phyloP scores from a whole-genome alignment of 2,329 filamentous ascomycete species.

The Bipolaris victoriae region DNA sequence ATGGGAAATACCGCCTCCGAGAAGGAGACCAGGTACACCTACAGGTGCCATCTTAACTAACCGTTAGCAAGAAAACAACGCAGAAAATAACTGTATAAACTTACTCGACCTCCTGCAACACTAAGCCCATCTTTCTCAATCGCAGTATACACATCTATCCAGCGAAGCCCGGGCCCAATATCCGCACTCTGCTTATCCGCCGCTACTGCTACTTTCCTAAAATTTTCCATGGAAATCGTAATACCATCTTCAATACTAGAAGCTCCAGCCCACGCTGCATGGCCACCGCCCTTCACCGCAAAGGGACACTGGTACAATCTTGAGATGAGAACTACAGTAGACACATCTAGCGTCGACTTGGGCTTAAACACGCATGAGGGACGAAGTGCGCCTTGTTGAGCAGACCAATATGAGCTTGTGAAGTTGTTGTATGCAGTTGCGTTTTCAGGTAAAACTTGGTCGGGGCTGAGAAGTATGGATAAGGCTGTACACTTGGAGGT shows the following conservation, averaged over 20 bases:
- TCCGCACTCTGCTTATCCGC: conserved; percentile 29
- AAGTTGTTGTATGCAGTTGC: conserved; percentile 15
- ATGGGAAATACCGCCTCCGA: conserved; percentile 35
- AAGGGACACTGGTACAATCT: conserved; percentile 41
- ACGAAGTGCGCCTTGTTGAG: conserved; percentile 26
- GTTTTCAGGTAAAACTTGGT: conserved; percentile 12
- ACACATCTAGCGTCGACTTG: conserved; percentile 15
- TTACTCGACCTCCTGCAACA: conserved; percentile 33
- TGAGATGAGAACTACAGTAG: conserved; percentile 19
- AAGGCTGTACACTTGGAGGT: conserved; percentile 23
- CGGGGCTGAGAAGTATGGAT: conserved; percentile 19
- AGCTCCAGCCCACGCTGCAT: conserved; percentile 47
- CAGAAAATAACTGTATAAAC: background rate
- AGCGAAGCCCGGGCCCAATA: conserved; percentile 37
- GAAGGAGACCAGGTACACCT: conserved; percentile 37
- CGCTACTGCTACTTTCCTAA: conserved; percentile 36
- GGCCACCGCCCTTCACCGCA: conserved; percentile 54
- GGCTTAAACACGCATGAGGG: conserved; percentile 35
- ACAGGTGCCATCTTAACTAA: conserved; percentile 20
- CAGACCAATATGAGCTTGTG: conserved; percentile 29
- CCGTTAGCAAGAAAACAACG: background rate
- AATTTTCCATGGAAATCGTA: conserved; percentile 48
- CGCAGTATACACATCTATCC: conserved; percentile 36
- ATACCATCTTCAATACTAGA: conserved; percentile 53
- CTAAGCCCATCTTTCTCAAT: conserved; percentile 31